Evolutionary conservation across 345 rosid genomes (phyloP).

Genomic region (Dipteronia sinensis): DNA sequence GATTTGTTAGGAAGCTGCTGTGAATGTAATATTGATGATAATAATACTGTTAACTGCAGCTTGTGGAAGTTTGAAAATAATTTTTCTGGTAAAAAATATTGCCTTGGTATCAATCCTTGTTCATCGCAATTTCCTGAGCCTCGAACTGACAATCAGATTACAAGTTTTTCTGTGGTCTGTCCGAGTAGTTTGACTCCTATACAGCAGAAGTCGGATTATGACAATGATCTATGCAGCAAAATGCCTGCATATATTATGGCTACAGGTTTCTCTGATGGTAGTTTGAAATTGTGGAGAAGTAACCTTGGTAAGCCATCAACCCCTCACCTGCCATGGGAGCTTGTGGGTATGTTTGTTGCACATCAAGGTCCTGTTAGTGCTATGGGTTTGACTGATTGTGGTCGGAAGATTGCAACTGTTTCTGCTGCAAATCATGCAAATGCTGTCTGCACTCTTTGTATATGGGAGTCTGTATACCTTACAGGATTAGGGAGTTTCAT

Average conservation of each 20-base stretch:
- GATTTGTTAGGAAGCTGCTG: slow-evolving; percentile 41
- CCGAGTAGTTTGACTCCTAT: slow-evolving; percentile 42
- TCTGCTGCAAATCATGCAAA: slow-evolving; percentile 40
- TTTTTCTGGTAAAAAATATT: slow-evolving; percentile 50
- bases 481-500: slow-evolving; percentile 61
- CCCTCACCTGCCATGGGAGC: slow-evolving; percentile 54
- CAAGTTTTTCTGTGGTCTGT: slow-evolving; percentile 67
- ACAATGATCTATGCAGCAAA: slow-evolving; percentile 32
- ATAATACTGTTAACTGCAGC: slow-evolving; percentile 31
- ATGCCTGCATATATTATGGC: slow-evolving; percentile 70
- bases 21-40: slow-evolving; percentile 50
- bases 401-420: slow-evolving; percentile 70
- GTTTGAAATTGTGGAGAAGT: slow-evolving; percentile 81
- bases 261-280: slow-evolving; percentile 79
- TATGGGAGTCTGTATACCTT: slow-evolving; percentile 69
- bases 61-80: slow-evolving; percentile 50
- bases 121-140: slow-evolving; percentile 71
- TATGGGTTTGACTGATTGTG: slow-evolving; percentile 61
- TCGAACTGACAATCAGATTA: slow-evolving; percentile 48
- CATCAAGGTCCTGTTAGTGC: slow-evolving; percentile 58
- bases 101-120: slow-evolving; percentile 52
- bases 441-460: slow-evolving; percentile 35
- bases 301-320: slow-evolving; percentile 39
- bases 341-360: slow-evolving; percentile 66
- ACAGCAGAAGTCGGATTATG: slow-evolving; percentile 31